Evolutionary conservation across 148 eudicot species (phyloP).

Genomic region (Persicaria tinctoria): DNA sequence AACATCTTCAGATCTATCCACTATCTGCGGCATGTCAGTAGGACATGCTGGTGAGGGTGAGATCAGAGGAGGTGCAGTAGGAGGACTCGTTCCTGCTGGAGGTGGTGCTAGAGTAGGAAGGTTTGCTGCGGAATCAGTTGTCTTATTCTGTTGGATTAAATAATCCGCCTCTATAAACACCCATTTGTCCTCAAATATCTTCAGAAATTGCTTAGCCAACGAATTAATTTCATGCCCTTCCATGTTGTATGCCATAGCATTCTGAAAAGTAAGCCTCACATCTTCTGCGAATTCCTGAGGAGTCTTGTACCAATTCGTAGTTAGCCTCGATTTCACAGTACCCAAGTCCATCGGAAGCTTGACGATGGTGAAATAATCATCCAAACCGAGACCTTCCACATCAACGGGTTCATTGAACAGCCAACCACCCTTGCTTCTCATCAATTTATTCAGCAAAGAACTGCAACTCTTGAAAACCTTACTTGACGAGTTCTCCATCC

Average conservation of each 20-base stretch:
- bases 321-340: slow-evolving; percentile 74
- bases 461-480: slow-evolving; percentile 61
- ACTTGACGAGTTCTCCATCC: slow-evolving; percentile 38
- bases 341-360: slow-evolving; percentile 96
- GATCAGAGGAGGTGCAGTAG: slow-evolving; percentile 14
- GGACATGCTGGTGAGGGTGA: slow-evolving; percentile 22
- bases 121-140: slow-evolving; percentile 29
- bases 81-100: slow-evolving; percentile 47
- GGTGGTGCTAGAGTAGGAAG: slow-evolving; percentile 35
- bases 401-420: slow-evolving; percentile 81
- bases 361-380: slow-evolving; percentile 71
- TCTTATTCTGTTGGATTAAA: slow-evolving; percentile 32
- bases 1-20: slow-evolving; percentile 46
- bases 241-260: slow-evolving; percentile 90
- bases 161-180: slow-evolving; percentile 55
- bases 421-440: slow-evolving; percentile 96
- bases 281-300: slow-evolving; percentile 59
- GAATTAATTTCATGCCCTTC: slow-evolving; percentile 81
- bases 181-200: slow-evolving; percentile 87
- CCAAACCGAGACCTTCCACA: slow-evolving; percentile 65
- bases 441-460: slow-evolving; percentile 62
- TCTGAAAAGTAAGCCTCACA: slow-evolving; percentile 36
- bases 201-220: slow-evolving; percentile 68
- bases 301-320: slow-evolving; percentile 62
- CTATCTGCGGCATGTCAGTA: slow-evolving; percentile 25